Evolutionary conservation across 177 flowering plant genomes (phyloP), one percentile per base, ranked within the genome.

Genomic region (Vitis hybrid): DNA sequence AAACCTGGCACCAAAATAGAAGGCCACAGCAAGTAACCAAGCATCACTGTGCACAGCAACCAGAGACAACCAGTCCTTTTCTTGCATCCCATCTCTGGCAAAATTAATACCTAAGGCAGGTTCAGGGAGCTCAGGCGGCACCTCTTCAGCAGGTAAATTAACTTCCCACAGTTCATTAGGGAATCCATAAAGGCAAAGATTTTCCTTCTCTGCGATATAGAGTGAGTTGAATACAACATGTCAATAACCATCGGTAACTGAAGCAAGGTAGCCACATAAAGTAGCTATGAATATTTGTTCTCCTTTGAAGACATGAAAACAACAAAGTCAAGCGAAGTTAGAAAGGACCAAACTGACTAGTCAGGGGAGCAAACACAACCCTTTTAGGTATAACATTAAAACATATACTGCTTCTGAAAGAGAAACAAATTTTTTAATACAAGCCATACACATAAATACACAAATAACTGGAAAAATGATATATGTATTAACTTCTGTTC

Each of bases 41-140:
- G 97, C 85, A 82, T 91, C 97, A 75, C 94, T 87, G 74, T 91
- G 94, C 14, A 88, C 89, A 67, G 97, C 92, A 74, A 91, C 91
- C 62, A 88, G 71, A 54, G 91, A 78, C 65, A 91, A 68, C 94
- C 94, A 91, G 72, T 88, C 93, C 73, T 86, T 88, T 32, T 82
- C 84, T 61, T 84, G 86, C 92, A 91, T 89, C 21, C 92, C 97
- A 75, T 89, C 94, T 76, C 97, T 84, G 12, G 94, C 91, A 82
- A 91, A 91, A 77, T 91, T 91, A 68, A 91, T 91, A 15, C 97
- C 97, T 64, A 91, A 75, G 48, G 89, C 92, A 70, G 97, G 97
- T 67, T 91, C 94, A 23, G 97, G 97, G 30, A 91, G 87, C 80
- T 89, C 92, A 1, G 93, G 92, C 19, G 97, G 93, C 13, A 89